A percentile compares a stretch with the other conserved stretches of the same genome.
Conservation (phyloP, 148 eudicot species). For the Cornus florida region DNA sequence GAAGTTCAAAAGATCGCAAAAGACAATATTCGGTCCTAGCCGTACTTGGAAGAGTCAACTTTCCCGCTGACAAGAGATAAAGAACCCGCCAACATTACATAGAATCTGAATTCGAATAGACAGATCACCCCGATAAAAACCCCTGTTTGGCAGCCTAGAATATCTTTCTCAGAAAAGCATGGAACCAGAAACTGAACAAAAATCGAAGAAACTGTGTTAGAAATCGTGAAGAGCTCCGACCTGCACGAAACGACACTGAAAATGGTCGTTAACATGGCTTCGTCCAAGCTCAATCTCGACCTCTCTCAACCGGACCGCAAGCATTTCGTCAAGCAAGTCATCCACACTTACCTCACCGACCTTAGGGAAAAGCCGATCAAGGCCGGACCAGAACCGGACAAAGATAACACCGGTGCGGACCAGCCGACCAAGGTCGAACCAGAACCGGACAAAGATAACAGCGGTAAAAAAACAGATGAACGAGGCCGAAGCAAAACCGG, state of each 20-base stretch:
- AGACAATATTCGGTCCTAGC: no score
- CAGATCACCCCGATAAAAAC: not conserved
- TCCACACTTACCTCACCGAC: conserved; percentile 56
- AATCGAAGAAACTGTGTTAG: conserved; percentile 57
- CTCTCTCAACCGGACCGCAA: conserved; percentile 66
- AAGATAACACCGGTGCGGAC: conserved; percentile 19
- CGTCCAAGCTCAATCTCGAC: conserved; percentile 63
- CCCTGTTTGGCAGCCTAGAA: not conserved
- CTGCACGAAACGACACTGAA: conserved; percentile 68
- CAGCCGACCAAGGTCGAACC: conserved; percentile 7
- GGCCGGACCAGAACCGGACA: conserved; percentile 9
- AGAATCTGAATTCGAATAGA: not conserved
- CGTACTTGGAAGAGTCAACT: no score
- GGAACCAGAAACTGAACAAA: conserved; percentile 39
- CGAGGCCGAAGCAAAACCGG: conserved; percentile 6
- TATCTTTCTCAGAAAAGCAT: conserved; percentile 17
- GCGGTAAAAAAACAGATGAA: not conserved
- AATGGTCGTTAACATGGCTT: conserved; percentile 64
- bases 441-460: conserved; percentile 24
- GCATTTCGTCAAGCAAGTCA: conserved; percentile 59
- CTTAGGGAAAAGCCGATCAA: conserved; percentile 11
- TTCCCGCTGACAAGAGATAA: no score
- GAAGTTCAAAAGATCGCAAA: no score
- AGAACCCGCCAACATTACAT: no score
- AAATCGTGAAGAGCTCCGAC: conserved; percentile 58